These are phyloP conservation scores for Mycena vitilis DNA, from an alignment of 768 basidiomycete genomes.

Conservation along the genomic window DNA sequence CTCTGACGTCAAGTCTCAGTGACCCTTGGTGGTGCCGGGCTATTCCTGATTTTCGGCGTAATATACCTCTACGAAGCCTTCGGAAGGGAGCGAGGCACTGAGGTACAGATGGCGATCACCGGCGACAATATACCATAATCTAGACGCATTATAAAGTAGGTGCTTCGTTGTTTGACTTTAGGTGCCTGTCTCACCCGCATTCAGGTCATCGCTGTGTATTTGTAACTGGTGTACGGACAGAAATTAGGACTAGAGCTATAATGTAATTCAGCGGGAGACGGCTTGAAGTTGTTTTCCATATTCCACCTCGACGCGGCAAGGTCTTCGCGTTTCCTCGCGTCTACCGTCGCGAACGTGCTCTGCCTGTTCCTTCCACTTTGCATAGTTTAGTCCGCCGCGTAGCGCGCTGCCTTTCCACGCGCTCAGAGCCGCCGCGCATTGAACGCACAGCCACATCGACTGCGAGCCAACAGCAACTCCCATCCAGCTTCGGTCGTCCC, in stretches of 20 bases:
- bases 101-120: conserved; percentile 35
- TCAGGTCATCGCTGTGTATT: conserved; percentile 14
- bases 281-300: no score
- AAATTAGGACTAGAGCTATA: not conserved
- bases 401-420: no score
- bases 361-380: no score
- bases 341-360: no score
- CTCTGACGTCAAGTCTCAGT: conserved; percentile 51
- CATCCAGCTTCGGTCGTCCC: no score
- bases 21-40: conserved; percentile 72
- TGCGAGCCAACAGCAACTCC: no score
- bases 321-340: no score
- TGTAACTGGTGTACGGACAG: conserved; percentile 20
- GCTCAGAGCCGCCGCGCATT: no score
- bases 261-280: not conserved
- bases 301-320: no score
- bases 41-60: conserved; percentile 77
- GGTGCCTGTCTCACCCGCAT: not conserved
- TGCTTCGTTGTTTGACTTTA: not conserved
- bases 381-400: no score
- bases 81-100: conserved; percentile 32
- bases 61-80: conserved; percentile 69
- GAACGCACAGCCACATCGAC: no score
- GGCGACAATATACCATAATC: conserved; percentile 4
- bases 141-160: conserved; percentile 7